These are phyloP conservation scores for Candida nonsorbophila DNA, from an alignment of 805 yeast genomes.

Conservation along the genomic window DNA sequence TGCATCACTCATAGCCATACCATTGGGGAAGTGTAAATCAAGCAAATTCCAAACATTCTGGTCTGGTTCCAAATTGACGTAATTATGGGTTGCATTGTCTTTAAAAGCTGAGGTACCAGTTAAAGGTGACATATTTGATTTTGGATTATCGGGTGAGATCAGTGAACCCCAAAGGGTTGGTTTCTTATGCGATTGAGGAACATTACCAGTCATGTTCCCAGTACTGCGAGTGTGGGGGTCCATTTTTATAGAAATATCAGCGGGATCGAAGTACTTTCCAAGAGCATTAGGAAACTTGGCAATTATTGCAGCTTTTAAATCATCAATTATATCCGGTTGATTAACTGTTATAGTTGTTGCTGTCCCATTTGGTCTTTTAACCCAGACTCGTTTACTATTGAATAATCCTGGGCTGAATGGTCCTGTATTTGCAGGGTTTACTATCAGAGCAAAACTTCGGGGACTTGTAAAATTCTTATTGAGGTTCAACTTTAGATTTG, in stretches of 20 bases:
- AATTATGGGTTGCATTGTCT: conserved; percentile 7
- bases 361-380: conserved; percentile 41
- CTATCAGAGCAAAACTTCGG: conserved; percentile 6
- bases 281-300: conserved; percentile 64
- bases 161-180: conserved; percentile 8
- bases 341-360: conserved; percentile 69
- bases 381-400: conserved; percentile 48
- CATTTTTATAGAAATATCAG: conserved; percentile 49
- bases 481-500: conserved; percentile 11
- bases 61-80: conserved; percentile 50
- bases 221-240: conserved; percentile 11
- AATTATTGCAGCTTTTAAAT: conserved; percentile 62
- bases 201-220: neutral
- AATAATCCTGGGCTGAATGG: conserved; percentile 11
- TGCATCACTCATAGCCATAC: conserved; percentile 65
- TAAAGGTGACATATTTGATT: conserved; percentile 8
- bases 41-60: conserved; percentile 51
- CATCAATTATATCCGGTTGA: conserved; percentile 70
- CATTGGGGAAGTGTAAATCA: conserved; percentile 58
- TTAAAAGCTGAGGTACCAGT: conserved; percentile 8
- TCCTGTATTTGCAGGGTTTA: conserved; percentile 8
- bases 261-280: conserved; percentile 59
- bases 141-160: conserved; percentile 11
- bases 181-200: conserved; percentile 4
- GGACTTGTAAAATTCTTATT: conserved; percentile 4